These are phyloP conservation scores for Calonectria pseudoreteaudii DNA, from an alignment of 2,329 filamentous ascomycete genomes.

Conservation along the genomic window DNA sequence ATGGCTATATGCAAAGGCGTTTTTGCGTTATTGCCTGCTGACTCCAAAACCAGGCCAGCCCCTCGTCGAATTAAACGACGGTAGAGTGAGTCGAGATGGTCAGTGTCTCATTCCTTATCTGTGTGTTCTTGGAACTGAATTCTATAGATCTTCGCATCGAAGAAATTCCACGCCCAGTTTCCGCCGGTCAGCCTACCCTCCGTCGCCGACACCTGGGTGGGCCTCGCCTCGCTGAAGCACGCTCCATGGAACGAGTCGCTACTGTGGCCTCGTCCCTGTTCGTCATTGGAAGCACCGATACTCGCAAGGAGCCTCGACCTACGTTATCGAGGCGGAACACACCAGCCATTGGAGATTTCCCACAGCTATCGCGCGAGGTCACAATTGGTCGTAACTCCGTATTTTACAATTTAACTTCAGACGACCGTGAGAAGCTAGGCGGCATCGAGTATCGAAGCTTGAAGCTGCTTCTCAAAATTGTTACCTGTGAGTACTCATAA, in stretches of 20 bases:
- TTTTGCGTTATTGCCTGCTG: not conserved
- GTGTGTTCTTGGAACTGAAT: not conserved
- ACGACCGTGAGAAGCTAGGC: conserved; percentile 58
- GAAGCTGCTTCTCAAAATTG: conserved; percentile 61
- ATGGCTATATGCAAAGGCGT: not conserved
- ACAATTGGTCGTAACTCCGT: conserved; percentile 60
- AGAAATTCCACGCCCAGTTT: conserved; percentile 26
- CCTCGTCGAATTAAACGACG: conserved; percentile 40
- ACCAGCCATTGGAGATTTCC: conserved; percentile 44
- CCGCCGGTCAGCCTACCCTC: conserved; percentile 24
- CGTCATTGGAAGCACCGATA: conserved; percentile 47
- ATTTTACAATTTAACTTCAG: conserved; percentile 55
- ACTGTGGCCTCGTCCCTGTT: conserved; percentile 53
- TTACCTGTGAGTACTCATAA: conserved; percentile 45
- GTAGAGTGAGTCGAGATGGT: conserved; percentile 37
- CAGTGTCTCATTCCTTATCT: not conserved
- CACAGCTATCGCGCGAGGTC: conserved; percentile 55
- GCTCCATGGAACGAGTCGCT: conserved; percentile 51
- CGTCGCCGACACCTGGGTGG: conserved; percentile 41
- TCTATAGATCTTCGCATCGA: conserved; percentile 36
- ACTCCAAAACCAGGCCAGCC: conserved; percentile 39
- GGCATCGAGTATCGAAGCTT: conserved; percentile 65
- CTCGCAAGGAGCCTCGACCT: conserved; percentile 26
- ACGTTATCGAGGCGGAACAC: conserved; percentile 24
- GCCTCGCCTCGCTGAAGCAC: conserved; percentile 43